Percentiles rank a stretch among this genome's conserved stretches.
These are phyloP conservation scores for Penicillium maclennaniae DNA, from an alignment of 495 filamentous ascomycete genomes.

Conservation along the genomic window DNA sequence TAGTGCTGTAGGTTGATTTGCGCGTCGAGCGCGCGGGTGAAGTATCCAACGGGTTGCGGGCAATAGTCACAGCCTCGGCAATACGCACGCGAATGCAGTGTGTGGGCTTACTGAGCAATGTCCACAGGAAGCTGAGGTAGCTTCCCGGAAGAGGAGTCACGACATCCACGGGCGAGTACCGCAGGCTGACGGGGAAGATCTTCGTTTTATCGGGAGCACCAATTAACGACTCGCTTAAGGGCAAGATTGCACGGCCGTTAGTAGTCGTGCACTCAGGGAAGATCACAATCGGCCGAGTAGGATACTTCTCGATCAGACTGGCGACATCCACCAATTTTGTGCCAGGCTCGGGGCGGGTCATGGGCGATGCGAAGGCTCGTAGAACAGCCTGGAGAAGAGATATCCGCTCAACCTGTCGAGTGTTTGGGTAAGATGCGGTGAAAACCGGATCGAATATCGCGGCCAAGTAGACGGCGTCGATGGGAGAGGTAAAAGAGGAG, in stretches of 20 bases:
- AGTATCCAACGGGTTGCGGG: constrained; percentile 20
- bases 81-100: constrained; percentile 89
- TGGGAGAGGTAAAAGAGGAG: constrained; percentile 82
- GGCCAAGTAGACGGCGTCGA: constrained; percentile 93
- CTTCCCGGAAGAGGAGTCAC: constrained; percentile 79
- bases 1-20: constrained; percentile 42
- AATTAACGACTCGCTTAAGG: constrained; percentile 70
- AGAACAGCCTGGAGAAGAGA: constrained; percentile 70
- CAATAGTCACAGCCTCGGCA: constrained; percentile 62
- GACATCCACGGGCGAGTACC: constrained; percentile 83
- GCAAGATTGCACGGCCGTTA: constrained; percentile 87
- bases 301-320: constrained; percentile 61
- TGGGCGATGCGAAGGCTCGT: constrained; percentile 63
- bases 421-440: constrained; percentile 72
- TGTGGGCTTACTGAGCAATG: constrained; percentile 74
- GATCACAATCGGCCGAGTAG: constrained; percentile 69
- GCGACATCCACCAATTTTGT: constrained; percentile 56
- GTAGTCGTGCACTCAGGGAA: constrained; percentile 94
- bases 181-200: constrained; percentile 85
- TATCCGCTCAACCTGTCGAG: constrained; percentile 67
- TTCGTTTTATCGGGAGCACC: constrained; percentile 57
- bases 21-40: constrained; percentile 11
- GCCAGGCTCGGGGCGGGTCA: constrained; percentile 42
- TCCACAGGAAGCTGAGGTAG: constrained; percentile 74
- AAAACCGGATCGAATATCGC: constrained; percentile 96